A percentile compares a stretch with the other conserved stretches of the same genome.
Conservation (phyloP, 2,329 filamentous ascomycete species). For the Chrysoporthe puriensis region DNA sequence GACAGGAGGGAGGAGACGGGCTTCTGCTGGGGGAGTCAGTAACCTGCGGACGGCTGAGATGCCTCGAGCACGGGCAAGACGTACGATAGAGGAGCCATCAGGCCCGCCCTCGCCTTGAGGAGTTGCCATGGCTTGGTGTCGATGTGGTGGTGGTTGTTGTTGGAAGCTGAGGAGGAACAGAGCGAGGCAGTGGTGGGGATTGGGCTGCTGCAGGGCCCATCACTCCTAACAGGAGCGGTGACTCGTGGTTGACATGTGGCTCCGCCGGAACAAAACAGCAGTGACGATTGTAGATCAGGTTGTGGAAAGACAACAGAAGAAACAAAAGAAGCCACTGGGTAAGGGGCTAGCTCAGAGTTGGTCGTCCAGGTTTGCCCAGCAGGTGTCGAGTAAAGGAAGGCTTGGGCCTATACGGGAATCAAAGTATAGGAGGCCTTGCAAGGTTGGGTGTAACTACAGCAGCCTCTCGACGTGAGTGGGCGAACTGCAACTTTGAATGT, state of each 20-base stretch:
- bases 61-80: constrained; percentile 37
- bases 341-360: constrained; percentile 1
- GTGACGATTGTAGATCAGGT: constrained; percentile 1
- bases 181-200: constrained; percentile 18
- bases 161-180: constrained; percentile 7
- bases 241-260: constrained; percentile 26
- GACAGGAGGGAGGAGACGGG: constrained; percentile 81
- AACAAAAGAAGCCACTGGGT: not conserved
- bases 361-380: not conserved
- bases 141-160: constrained; percentile 25
- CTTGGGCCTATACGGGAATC: not conserved
- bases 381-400: not conserved
- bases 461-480: not conserved
- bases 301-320: not conserved
- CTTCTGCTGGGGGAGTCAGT: constrained; percentile 55
- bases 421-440: constrained; percentile 12
- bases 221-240: constrained; percentile 28
- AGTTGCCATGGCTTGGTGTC: constrained; percentile 25
- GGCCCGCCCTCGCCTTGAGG: constrained; percentile 48
- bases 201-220: constrained; percentile 26
- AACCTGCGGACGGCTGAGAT: constrained; percentile 10
- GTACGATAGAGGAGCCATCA: constrained; percentile 77
- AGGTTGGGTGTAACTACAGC: constrained; percentile 3
- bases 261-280: constrained; percentile 15
- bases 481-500: not conserved